Base-by-base conservation (phyloP, 2,329 filamentous ascomycete genomes). In the Diaporthe aspalathi region DNA sequence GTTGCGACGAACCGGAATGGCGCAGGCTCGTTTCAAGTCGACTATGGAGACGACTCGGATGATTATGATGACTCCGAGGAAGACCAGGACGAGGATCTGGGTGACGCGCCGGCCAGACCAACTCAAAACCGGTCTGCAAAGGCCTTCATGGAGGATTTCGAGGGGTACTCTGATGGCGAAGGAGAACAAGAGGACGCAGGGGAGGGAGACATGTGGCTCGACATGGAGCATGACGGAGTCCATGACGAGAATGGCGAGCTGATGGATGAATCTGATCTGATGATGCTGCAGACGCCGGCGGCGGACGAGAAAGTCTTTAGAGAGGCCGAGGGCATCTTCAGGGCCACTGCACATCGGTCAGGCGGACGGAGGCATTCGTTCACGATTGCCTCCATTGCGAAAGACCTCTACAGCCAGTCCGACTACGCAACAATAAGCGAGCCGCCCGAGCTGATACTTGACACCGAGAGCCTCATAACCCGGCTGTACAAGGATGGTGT, bases 381-480 rank as follows among this genome's bases (percentile, higher is more conserved):
- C 66, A 88, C 90, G 54, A 92, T 94, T 77, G 87, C 90, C 5
- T 84, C 88, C 8, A 89, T 97, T 72, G 93, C 93, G 38, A 93
- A 92, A 78, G 91, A 92, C 73, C 81, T 95, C 12, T 90, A 91
- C 84, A 79, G 83, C 80, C 79, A 89, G 79, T 80, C 86, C 81
- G 87, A 87, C 45, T 83, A 88, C 43, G 89, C 92, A 1, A 77
- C 82, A 22, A 83, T 97, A 56, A 85, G 85, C 5, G 95, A 98
- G 81, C 84, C 91, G 1, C 89, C 92, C 72, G 86, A 91, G 56
- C 80, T 97, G 24, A 89, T 98, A 56, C 82, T 97, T 43, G 86
- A 89, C 62, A 97, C 93, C 14, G 95, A 98, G 79, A 86, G 89
- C 49, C 82, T 94, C 50, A 83, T 97, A 49, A 86, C 86, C 63